These are phyloP conservation scores for Neurospora tetrasperma DNA, from an alignment of 495 filamentous ascomycete species.

Conservation along the genomic window DNA sequence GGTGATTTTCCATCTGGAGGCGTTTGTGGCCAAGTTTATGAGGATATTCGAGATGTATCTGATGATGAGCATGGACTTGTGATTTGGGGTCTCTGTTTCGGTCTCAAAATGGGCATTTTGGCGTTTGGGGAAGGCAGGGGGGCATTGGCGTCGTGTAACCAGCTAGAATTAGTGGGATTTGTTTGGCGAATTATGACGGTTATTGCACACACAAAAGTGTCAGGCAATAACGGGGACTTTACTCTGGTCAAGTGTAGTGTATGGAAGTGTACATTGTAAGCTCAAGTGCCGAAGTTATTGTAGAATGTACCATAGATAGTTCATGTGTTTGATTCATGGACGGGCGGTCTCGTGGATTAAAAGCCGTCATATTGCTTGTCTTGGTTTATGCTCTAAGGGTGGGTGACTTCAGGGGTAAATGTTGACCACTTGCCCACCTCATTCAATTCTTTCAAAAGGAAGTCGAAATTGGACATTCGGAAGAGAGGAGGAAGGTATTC, in stretches of 20 bases:
- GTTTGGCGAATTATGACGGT: background rate
- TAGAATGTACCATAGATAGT: background rate
- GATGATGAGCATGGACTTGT: conserved; percentile 83
- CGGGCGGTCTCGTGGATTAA: background rate
- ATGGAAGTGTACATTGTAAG: background rate
- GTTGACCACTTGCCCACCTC: background rate
- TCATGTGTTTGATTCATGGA: background rate
- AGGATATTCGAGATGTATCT: conserved; percentile 84
- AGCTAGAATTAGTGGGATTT: background rate
- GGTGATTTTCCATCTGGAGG: conserved; percentile 95
- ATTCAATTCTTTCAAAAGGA: background rate
- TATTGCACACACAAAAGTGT: background rate
- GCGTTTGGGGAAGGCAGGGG: background rate
- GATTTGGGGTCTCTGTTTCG: background rate
- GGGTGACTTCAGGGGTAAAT: background rate
- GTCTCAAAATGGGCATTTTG: background rate
- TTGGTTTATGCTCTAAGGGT: background rate
- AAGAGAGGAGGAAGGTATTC: background rate
- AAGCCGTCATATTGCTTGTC: background rate
- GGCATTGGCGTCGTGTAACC: conserved; percentile 1
- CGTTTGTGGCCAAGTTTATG: conserved; percentile 98
- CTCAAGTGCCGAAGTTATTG: background rate
- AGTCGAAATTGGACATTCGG: background rate
- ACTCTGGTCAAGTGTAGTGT: background rate
- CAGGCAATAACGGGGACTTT: background rate